Percentiles rank a stretch among this genome's conserved stretches.
Evolutionary conservation across 78 protist genomes (phyloP).

Genomic region (Dictyostelium discoideum): DNA sequence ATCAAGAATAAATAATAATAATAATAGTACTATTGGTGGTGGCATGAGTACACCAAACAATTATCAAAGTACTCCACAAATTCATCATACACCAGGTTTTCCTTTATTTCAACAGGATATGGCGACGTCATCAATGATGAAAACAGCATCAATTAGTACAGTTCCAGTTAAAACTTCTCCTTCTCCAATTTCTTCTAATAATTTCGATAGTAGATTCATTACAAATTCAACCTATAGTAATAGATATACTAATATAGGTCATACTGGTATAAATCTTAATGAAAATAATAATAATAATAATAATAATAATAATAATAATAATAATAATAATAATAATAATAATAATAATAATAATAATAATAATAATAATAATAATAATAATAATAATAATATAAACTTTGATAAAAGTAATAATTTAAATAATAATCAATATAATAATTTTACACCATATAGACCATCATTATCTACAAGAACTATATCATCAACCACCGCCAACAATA

Average conservation of each 20-base stretch:
- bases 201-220: background rate
- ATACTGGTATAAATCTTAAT: background rate
- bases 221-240: constrained; percentile 10
- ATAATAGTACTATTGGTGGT: background rate
- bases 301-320: background rate
- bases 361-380: background rate
- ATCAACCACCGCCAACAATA: background rate
- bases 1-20: background rate
- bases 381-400: background rate
- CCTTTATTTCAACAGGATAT: constrained; percentile 1
- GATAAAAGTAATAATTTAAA: background rate
- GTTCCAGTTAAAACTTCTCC: constrained; percentile 28
- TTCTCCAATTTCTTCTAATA: background rate
- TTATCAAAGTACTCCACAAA: background rate
- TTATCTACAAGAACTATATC: background rate
- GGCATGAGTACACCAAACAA: background rate
- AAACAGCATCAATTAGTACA: constrained; percentile 38
- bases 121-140: constrained; percentile 49
- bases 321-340: background rate
- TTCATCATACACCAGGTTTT: background rate
- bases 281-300: background rate
- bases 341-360: background rate
- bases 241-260: background rate
- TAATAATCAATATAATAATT: background rate
- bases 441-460: background rate